Evolutionary conservation across 2,329 filamentous ascomycete species (phyloP), one percentile per base, ranked within the genome.

Genomic region (Gyromitra esculenta): DNA sequence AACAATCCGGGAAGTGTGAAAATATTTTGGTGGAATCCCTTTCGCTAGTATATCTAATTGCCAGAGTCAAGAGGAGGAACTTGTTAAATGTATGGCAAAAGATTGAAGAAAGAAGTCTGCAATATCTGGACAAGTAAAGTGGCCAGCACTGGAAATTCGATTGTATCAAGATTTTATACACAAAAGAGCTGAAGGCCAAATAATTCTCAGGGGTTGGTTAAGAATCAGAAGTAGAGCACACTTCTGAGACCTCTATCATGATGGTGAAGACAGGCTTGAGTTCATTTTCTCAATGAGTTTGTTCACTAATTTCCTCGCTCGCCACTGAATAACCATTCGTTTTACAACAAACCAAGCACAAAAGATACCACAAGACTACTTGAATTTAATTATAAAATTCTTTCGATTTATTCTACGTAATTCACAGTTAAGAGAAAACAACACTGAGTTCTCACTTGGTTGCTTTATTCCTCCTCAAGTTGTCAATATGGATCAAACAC

Each of bases 1-100:
- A 9, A 60, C 25, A 5, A 60, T 60, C 31, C 31, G n/a, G 6
- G 37, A 60, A n/a, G 37, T 60, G 35, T 60, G 35, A 18, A 15
- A 21, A 18, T 60, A 60, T 21, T 60, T 60, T 60, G 35, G 57
- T 43, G 35, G 35, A 9, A 60, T 60, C 35, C 57, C 57, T 2
- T n/a, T 41, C 1, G n/a, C 35, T 8, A 41, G 57, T 43, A 41
- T 41, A 8, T 43, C 35, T 8, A 37, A 39, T 4, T 60, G 57
- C 35, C 35, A 37, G 15, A 25, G 21, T n/a, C 41, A 41, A 18
- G 57, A 60, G 35, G 15, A 25, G 11, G 52, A 56, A n/a, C 18
- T 31, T 56, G 52, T 31, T 31, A 56, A 56, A 31, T 56, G 52
- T 56, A 21, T 21, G 8, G 18, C 18, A 6, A 21, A 21, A 31